Base-by-base conservation (phyloP, 176 grass and related monocot species). In the Musa itinerans region DNA sequence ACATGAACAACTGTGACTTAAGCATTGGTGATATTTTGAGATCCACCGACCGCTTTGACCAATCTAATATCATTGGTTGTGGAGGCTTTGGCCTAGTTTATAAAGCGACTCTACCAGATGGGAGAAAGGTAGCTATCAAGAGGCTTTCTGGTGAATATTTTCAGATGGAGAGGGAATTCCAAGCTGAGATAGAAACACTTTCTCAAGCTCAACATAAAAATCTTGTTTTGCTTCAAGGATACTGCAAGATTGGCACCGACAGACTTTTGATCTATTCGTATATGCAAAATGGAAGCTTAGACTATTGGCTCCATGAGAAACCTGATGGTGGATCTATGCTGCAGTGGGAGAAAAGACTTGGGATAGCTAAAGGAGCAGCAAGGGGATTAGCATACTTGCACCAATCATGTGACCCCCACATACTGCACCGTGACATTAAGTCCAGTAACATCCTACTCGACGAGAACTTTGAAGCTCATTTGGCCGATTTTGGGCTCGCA, bases 221-320 rank as follows among this genome's bases (percentile, higher is more conserved):
- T 85, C 95, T 99, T 53, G 95, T 99, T 78, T 84, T 94, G 86
- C 86, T 99, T 53, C 95, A 94, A 89, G 95, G 95, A 82, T 99
- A 99, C 81, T 94, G 95, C 86, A 90, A 84, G 80, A 81, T 87
- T 84, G 88, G 82, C 59, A 91, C 25, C 80, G 88, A 99, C 43
- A 87, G 90, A 74, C 95, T 99, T 65, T 77, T 99, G 21, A 91
- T 99, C 43, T 99, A 99, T 76, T 85, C 95, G 25, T 99, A 85
- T 84, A 99, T 99, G 95, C 88, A 87, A 79, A 94, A 99, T 82
- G 90, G 90, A 11, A 99, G 95, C 83, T 79, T 99, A 79, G 95
- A 94, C 72, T 72, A 94, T 58, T 99, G 90, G 95, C 89, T 99
- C 72, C 95, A 99, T 72, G 95, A 99, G 80, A 91, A 87, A 52